phyloP scores from a whole-genome alignment of 1,284 basidiomycete species.

The Sporisorium reilianum region DNA sequence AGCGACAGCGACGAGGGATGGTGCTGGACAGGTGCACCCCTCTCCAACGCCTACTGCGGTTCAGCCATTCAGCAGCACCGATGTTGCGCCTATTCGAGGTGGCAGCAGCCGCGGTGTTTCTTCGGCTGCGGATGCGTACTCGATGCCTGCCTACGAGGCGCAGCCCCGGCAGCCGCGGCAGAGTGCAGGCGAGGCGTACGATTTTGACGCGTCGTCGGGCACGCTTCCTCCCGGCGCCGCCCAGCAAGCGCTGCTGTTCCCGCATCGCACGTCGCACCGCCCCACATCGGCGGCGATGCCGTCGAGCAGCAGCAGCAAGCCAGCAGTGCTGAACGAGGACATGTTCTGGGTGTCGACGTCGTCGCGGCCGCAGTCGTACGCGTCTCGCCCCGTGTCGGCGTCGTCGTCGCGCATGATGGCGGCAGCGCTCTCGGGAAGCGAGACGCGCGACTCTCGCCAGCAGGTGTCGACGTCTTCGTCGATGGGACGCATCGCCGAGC shows the following conservation, averaged over 20 bases:
- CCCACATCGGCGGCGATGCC: slow-evolving; percentile 1
- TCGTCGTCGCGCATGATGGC: slow-evolving; percentile 27
- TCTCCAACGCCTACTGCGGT: slow-evolving; percentile 22
- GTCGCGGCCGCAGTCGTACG: slow-evolving; percentile 34
- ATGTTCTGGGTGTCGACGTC: slow-evolving; percentile 48
- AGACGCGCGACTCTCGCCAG: slow-evolving; percentile 31
- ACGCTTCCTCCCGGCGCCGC: slow-evolving; percentile 42
- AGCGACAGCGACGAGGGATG: not conserved
- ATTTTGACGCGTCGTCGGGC: slow-evolving; percentile 33
- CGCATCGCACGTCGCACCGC: slow-evolving; percentile 15
- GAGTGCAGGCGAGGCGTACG: not conserved
- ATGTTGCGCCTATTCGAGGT: not conserved
- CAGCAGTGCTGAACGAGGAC: slow-evolving; percentile 34
- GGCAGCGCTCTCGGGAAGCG: slow-evolving; percentile 9
- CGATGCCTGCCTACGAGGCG: slow-evolving; percentile 13
- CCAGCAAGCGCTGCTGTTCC: slow-evolving; percentile 37
- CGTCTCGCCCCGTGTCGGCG: slow-evolving; percentile 17
- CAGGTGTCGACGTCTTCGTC: slow-evolving; percentile 32
- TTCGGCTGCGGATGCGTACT: slow-evolving; percentile 36
- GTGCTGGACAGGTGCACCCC: slow-evolving; percentile 10
- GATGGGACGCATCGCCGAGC: slow-evolving; percentile 29
- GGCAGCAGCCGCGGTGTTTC: slow-evolving; percentile 11
- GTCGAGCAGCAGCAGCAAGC: slow-evolving; percentile 19
- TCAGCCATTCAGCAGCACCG: slow-evolving; percentile 2
- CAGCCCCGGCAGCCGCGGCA: slow-evolving; percentile 4